phyloP scores from a whole-genome alignment of 1,284 basidiomycete genomes.

The Microbotryum silenes-acaulis region DNA sequence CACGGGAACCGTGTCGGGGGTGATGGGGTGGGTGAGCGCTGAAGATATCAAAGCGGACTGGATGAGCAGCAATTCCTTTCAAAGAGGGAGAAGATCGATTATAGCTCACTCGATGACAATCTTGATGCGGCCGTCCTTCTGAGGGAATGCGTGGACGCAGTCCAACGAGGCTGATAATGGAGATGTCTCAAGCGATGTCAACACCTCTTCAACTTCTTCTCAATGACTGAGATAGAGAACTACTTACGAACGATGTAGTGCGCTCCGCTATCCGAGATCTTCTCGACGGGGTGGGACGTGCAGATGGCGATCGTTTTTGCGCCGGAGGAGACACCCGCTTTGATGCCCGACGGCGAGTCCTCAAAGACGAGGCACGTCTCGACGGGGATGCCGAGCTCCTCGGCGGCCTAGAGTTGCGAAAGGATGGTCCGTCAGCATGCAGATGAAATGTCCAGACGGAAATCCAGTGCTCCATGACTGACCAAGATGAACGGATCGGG shows the following conservation, averaged over 20 bases:
- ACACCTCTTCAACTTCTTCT: not conserved
- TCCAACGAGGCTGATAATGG: slow-evolving; percentile 31
- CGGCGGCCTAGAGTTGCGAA: slow-evolving; percentile 50
- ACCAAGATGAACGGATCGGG: slow-evolving; percentile 31
- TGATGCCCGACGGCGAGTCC: slow-evolving; percentile 65
- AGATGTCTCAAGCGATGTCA: slow-evolving; percentile 9
- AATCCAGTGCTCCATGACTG: not conserved
- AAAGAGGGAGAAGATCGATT: not conserved
- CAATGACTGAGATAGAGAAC: not conserved
- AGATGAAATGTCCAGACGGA: not conserved
- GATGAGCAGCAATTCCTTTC: not conserved
- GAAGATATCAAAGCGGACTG: slow-evolving; percentile 1
- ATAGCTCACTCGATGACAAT: slow-evolving; percentile 15
- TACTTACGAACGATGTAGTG: slow-evolving; percentile 47
- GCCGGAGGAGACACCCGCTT: slow-evolving; percentile 56
- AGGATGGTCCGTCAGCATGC: slow-evolving; percentile 41
- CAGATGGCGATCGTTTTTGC: slow-evolving; percentile 69
- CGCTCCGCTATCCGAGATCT: slow-evolving; percentile 60
- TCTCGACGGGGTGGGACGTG: slow-evolving; percentile 47
- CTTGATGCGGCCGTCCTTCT: slow-evolving; percentile 29
- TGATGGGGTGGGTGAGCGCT: slow-evolving; percentile 28
- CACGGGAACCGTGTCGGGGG: slow-evolving; percentile 29
- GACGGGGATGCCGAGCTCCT: slow-evolving; percentile 57
- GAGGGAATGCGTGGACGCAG: slow-evolving; percentile 30
- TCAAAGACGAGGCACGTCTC: slow-evolving; percentile 58